Evolutionary conservation across 2,329 filamentous ascomycete species (phyloP).

Genomic region (Neurospora sp.): DNA sequence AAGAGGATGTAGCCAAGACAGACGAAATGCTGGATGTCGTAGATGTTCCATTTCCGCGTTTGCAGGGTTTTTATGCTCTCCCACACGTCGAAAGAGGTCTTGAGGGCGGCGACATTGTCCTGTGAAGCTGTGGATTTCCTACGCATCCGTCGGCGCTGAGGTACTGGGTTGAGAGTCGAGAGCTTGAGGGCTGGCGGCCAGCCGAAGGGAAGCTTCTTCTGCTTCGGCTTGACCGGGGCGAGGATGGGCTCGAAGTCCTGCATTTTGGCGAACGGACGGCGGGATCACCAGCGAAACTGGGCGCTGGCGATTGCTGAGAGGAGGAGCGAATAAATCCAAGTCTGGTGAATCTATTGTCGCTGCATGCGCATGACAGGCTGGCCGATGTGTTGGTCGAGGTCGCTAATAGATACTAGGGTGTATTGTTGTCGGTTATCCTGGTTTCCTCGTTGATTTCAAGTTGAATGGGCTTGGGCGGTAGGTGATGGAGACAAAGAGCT

Average conservation of each 20-base stretch:
- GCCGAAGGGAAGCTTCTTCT: conserved; percentile 20
- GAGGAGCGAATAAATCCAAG: not conserved
- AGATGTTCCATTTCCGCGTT: conserved; percentile 67
- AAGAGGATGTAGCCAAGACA: conserved; percentile 69
- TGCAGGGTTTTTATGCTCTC: conserved; percentile 69
- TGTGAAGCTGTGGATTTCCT: conserved; percentile 10
- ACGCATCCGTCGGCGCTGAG: conserved; percentile 21
- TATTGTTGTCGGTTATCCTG: not conserved
- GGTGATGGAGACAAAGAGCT: not conserved
- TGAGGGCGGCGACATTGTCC: conserved; percentile 61
- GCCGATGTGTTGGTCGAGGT: not conserved
- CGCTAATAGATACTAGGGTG: not conserved
- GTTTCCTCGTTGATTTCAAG: not conserved
- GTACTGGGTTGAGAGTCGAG: conserved; percentile 22
- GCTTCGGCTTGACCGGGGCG: conserved; percentile 19
- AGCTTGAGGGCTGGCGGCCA: conserved; percentile 20
- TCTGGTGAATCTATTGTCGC: not conserved
- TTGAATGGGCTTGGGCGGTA: not conserved
- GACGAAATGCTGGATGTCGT: conserved; percentile 78
- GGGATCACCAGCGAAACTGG: conserved; percentile 6
- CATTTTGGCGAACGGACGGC: conserved; percentile 13
- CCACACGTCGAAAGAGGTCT: conserved; percentile 72
- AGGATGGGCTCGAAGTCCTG: conserved; percentile 18
- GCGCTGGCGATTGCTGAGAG: conserved; percentile 2
- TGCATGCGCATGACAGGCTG: not conserved